Evolutionary conservation across 2,329 filamentous ascomycete genomes (phyloP).

Genomic region (Epichloe baconii): DNA sequence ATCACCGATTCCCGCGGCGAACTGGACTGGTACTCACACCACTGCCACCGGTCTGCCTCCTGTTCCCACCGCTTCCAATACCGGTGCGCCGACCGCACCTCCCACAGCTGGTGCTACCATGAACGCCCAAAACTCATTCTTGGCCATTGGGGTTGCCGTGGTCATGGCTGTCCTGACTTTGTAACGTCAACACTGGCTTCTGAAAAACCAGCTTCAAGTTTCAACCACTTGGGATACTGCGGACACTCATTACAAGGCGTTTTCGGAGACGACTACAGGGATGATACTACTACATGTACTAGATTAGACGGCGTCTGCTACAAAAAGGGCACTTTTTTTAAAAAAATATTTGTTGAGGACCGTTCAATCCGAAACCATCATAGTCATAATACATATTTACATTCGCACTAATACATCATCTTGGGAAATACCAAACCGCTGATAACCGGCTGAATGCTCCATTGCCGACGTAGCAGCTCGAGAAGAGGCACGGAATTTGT

Average conservation of each 20-base stretch:
- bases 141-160: conserved; percentile 7
- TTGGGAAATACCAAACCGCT: too few relatives aligned
- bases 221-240: background rate
- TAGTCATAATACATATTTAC: background rate
- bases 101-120: conserved; percentile 3
- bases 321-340: too few relatives aligned
- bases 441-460: too few relatives aligned
- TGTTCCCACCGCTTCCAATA: background rate
- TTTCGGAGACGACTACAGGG: background rate
- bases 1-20: background rate
- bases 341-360: background rate
- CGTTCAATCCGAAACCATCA: background rate
- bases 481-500: too few relatives aligned
- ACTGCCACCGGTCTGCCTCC: conserved; percentile 1
- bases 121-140: conserved; percentile 4
- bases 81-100: background rate
- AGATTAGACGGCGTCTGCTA: background rate
- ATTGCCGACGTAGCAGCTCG: too few relatives aligned
- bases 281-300: background rate
- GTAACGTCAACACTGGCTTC: background rate
- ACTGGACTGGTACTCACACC: background rate
- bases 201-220: background rate
- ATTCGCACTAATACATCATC: background rate
- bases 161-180: conserved; percentile 5
- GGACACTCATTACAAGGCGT: background rate